Evolutionary conservation across 495 filamentous ascomycete genomes (phyloP).

Genomic region (Penicillium daleae): DNA sequence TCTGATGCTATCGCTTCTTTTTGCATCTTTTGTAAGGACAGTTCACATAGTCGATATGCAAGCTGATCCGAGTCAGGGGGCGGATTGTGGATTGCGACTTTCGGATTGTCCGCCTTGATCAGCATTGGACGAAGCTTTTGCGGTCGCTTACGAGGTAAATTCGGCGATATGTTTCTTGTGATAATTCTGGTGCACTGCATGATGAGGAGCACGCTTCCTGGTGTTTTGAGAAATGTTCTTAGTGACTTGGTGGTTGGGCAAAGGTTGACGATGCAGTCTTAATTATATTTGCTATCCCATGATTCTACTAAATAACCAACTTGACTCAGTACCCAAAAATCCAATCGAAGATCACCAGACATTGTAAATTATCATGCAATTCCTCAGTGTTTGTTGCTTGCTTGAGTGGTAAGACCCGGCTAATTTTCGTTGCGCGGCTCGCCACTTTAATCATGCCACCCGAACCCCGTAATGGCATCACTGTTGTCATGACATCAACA

Average conservation of each 20-base stretch:
- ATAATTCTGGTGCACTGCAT: conserved; percentile 1
- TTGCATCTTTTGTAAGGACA: conserved; percentile 33
- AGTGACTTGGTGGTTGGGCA: background rate
- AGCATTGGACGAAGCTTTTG: background rate
- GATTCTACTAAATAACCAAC: background rate
- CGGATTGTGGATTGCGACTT: conserved; percentile 18
- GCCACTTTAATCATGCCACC: background rate
- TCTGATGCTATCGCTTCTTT: conserved; percentile 30
- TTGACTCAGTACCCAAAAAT: background rate
- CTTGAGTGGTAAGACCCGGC: background rate
- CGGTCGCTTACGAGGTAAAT: background rate
- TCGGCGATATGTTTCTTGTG: background rate
- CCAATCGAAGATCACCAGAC: background rate
- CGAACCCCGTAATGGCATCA: background rate
- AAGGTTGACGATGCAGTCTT: background rate
- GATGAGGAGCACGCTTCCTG: background rate
- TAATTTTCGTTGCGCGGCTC: background rate
- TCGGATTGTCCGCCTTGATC: background rate
- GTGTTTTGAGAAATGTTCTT: background rate
- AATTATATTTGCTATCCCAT: background rate
- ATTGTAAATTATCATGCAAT: background rate
- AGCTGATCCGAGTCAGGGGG: conserved; percentile 29
- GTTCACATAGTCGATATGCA: conserved; percentile 30
- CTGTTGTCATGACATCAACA: background rate
- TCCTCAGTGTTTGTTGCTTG: background rate